Conservation (phyloP, 306 rosid genomes). For the Pyrus bretschneideri region DNA sequence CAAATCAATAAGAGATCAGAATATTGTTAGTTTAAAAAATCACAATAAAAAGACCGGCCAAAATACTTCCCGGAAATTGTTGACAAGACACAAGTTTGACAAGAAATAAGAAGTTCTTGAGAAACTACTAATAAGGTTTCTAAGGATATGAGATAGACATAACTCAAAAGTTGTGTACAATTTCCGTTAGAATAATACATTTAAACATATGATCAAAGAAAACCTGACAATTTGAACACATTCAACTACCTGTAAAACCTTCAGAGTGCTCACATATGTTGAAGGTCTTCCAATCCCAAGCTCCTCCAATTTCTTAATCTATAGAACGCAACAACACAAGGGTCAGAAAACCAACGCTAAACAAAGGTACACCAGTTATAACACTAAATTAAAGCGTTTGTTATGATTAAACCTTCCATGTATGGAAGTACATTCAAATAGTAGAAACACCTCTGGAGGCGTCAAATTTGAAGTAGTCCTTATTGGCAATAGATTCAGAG, state of each 20-base stretch:
- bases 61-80: not conserved
- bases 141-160: not conserved
- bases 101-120: not conserved
- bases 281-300: constrained; percentile 99
- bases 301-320: constrained; percentile 97
- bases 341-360: not conserved
- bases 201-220: not conserved
- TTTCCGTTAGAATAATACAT: constrained; percentile 1
- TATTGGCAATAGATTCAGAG: not conserved
- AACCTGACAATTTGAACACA: not conserved
- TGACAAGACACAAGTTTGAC: not conserved
- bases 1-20: constrained; percentile 19
- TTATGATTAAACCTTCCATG: not conserved
- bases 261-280: constrained; percentile 78
- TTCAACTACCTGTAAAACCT: constrained; percentile 70
- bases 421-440: too few species aligned
- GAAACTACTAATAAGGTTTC: not conserved
- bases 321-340: constrained; percentile 17
- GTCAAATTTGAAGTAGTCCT: not conserved
- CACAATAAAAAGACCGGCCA: not conserved
- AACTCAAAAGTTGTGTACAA: not conserved
- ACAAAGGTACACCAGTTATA: not conserved
- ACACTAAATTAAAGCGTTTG: not conserved
- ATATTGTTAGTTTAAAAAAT: not conserved
- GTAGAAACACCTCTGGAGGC: not conserved